Evolutionary conservation across 441 rosid species (phyloP), one percentile per base, ranked within the genome.

Genomic region (Adansonia grandidieri): DNA sequence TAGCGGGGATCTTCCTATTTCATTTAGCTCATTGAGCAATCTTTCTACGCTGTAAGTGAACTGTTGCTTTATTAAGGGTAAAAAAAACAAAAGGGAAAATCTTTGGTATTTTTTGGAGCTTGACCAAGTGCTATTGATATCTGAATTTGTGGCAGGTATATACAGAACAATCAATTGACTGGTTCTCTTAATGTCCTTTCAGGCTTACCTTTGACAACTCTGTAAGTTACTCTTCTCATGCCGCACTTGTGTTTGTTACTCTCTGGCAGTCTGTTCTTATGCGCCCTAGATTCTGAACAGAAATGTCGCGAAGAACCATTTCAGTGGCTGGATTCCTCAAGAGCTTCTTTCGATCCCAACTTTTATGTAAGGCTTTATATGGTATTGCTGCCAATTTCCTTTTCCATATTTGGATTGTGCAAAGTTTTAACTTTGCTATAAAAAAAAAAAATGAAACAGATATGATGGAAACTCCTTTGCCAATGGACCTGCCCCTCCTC

Each of bases 111-210:
- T 37, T 82, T 3, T 70, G 50, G 48, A 60, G 77, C 76, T 79
- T 65, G 71, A 63, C 45, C 54, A 64, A 76, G 19, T 73, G 79
- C 77, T 83, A 28, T 50, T 51, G 76, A 14, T 84, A 66, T 85
- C 84, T 53, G 77, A 63, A 76, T 85, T 50, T 86, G 42, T 84
- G 75, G 79, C 95, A 96, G 99, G 66, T 87, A 89, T 84, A 65
- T 94, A 83, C 99, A 96, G 90, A 91, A 87, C 95, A 94, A 96
- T 85, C 94, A 90, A 73, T 81, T 96, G 81, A 92, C 92, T 58
- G 99, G 99, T 82, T 79, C 94, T 14, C 92, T 96, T 45, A 84
- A 82, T 83, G 91, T 87, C 64, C 96, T 96, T 77, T 72, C 85
- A 15, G 80, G 80, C 47, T 87, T 90, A 86, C 91, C 98, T 76